Evolutionary conservation across 352 stramenopile genomes (phyloP).

Genomic region (Pythium aquatile): DNA sequence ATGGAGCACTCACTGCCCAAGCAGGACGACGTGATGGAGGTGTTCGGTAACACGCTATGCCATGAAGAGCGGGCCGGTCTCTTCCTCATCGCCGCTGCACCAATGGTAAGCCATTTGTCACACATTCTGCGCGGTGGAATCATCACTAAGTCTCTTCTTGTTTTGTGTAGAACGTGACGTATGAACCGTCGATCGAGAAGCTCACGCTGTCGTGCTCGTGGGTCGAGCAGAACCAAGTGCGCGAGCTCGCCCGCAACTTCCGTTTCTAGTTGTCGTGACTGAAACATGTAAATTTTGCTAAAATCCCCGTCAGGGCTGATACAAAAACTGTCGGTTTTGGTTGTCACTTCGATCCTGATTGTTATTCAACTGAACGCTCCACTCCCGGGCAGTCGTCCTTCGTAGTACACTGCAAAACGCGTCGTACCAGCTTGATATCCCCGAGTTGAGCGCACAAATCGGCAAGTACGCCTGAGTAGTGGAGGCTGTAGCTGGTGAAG

Average conservation of each 20-base stretch:
- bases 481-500: slow-evolving; percentile 71
- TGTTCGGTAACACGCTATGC: slow-evolving; percentile 65
- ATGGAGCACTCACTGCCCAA: slow-evolving; percentile 45
- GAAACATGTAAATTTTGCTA: neutral
- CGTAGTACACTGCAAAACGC: slow-evolving; percentile 4
- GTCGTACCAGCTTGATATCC: neutral
- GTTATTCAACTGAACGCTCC: too few relatives aligned
- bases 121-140: neutral
- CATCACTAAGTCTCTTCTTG: neutral
- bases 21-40: slow-evolving; percentile 44
- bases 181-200: slow-evolving; percentile 60
- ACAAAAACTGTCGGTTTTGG: too few relatives aligned
- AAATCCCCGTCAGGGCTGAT: too few relatives aligned
- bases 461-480: slow-evolving; percentile 38
- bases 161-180: slow-evolving; percentile 46
- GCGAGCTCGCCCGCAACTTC: slow-evolving; percentile 66
- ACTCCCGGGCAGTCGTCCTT: neutral
- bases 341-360: too few relatives aligned
- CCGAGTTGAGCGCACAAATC: slow-evolving; percentile 15
- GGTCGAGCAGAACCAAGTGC: slow-evolving; percentile 61
- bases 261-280: slow-evolving; percentile 42
- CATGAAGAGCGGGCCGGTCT: slow-evolving; percentile 74
- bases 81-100: slow-evolving; percentile 51
- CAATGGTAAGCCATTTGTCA: slow-evolving; percentile 50
- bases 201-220: slow-evolving; percentile 52